Evolutionary conservation across 495 filamentous ascomycete genomes (phyloP).

Genomic region (Viridothelium virens): DNA sequence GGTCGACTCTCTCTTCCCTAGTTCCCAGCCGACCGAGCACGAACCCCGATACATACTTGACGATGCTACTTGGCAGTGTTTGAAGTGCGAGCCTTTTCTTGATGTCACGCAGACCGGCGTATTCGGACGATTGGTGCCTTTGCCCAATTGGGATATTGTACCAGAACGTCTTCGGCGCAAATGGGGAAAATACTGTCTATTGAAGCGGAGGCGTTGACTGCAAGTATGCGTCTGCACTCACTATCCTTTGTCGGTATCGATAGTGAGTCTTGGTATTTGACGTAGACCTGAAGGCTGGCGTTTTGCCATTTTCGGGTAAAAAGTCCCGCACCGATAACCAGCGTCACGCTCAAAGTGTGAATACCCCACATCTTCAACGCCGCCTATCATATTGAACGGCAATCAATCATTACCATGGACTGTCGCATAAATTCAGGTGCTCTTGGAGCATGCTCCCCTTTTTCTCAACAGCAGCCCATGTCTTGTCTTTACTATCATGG

Average conservation of each 20-base stretch:
- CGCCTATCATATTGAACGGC: background rate
- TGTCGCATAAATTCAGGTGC: background rate
- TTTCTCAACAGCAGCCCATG: background rate
- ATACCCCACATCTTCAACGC: slow-evolving; percentile 6
- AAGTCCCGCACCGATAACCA: background rate
- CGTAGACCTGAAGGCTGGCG: background rate
- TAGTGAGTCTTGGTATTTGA: background rate
- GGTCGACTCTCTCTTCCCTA: slow-evolving; percentile 77
- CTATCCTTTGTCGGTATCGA: background rate
- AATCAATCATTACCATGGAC: background rate
- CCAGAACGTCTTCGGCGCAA: slow-evolving; percentile 60
- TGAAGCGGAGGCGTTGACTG: slow-evolving; percentile 30
- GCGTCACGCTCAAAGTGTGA: background rate
- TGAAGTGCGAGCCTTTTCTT: slow-evolving; percentile 69
- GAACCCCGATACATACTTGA: slow-evolving; percentile 74
- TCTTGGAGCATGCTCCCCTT: background rate
- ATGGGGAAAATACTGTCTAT: slow-evolving; percentile 79
- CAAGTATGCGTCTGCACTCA: background rate
- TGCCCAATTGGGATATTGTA: slow-evolving; percentile 64
- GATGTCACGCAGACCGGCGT: slow-evolving; percentile 67
- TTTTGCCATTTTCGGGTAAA: slow-evolving; percentile 8
- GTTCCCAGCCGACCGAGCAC: slow-evolving; percentile 42
- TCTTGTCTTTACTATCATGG: slow-evolving; percentile 15
- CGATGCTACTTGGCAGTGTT: slow-evolving; percentile 58
- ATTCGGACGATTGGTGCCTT: slow-evolving; percentile 73